Conservation (phyloP, 192 early-diverging fungal genomes). For the Backusella psychrophila region DNA sequence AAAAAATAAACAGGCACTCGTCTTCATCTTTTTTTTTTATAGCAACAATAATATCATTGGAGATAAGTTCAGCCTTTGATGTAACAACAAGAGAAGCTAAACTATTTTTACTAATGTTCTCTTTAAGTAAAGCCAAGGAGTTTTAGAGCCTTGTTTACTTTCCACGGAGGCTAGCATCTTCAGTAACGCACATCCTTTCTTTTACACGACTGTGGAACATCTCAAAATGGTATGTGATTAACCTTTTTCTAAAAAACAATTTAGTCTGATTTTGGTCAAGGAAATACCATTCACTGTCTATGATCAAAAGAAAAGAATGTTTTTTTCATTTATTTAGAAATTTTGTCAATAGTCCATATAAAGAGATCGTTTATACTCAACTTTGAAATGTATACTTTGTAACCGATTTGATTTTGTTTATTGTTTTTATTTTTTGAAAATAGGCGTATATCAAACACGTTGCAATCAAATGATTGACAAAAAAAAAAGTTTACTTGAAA, state of each 20-base stretch:
- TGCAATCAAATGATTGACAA: neutral
- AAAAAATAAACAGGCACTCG: neutral
- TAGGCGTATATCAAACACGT: neutral
- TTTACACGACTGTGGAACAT: neutral
- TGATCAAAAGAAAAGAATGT: too few species aligned
- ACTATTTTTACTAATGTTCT: too few species aligned
- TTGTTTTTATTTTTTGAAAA: neutral
- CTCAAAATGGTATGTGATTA: neutral
- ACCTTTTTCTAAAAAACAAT: neutral
- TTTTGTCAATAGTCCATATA: too few species aligned
- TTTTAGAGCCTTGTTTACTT: neutral
- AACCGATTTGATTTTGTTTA: too few species aligned
- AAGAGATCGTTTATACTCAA: too few species aligned
- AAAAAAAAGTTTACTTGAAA: slow-evolving; percentile 1
- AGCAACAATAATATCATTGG: too few species aligned
- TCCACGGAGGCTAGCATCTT: neutral
- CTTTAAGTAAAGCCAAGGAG: neutral
- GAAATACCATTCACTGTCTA: neutral
- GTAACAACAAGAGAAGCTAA: too few species aligned
- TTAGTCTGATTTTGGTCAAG: neutral
- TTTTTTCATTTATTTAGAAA: too few species aligned
- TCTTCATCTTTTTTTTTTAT: too few species aligned
- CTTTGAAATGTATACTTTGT: too few species aligned
- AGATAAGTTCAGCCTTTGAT: too few species aligned
- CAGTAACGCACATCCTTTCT: neutral